phyloP scores from a whole-genome alignment of 345 rosid species.

The Salix brachista region DNA sequence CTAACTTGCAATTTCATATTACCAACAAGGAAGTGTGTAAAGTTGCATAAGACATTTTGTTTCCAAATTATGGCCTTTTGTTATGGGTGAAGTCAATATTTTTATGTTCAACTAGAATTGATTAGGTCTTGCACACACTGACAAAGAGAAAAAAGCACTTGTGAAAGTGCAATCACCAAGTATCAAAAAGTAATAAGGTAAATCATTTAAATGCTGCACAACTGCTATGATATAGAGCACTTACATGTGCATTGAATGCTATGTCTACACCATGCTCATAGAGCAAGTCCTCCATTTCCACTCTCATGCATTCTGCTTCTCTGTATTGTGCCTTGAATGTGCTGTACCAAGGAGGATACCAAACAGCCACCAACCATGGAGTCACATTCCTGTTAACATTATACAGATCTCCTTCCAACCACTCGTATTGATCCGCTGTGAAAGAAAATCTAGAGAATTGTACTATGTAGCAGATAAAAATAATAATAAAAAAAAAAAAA shows the following conservation, averaged over 20 bases:
- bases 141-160: not conserved
- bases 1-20: not conserved
- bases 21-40: not conserved
- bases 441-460: slow-evolving; percentile 8
- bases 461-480: slow-evolving; percentile 6
- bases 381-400: slow-evolving; percentile 59
- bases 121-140: not conserved
- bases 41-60: not conserved
- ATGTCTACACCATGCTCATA: slow-evolving; percentile 59
- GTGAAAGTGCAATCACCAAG: not conserved
- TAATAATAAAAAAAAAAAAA: not conserved
- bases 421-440: slow-evolving; percentile 71
- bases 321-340: slow-evolving; percentile 68
- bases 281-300: slow-evolving; percentile 71
- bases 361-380: slow-evolving; percentile 82
- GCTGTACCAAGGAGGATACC: slow-evolving; percentile 88
- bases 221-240: not conserved
- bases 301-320: slow-evolving; percentile 88
- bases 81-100: not conserved
- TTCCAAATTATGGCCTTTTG: not conserved
- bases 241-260: slow-evolving; percentile 76
- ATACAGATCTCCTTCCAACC: slow-evolving; percentile 72
- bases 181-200: too few relatives aligned
- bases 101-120: not conserved
- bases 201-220: not conserved